Evolutionary conservation across 1,284 basidiomycete species (phyloP), one percentile per base, ranked within the genome.

Genomic region (Tilletia indica): DNA sequence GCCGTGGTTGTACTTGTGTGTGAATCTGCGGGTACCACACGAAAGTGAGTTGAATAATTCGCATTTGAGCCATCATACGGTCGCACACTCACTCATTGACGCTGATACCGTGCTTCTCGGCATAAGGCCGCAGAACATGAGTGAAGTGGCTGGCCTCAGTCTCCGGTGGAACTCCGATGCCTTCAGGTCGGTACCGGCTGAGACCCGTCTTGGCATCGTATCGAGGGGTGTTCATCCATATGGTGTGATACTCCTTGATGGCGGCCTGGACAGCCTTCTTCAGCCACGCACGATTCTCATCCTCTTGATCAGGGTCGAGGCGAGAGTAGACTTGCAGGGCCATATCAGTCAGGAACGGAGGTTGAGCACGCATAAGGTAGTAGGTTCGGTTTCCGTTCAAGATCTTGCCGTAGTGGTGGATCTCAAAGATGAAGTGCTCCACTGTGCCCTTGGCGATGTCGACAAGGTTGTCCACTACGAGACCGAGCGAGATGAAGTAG

Each of bases 121-220:
- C 97, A 83, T 91, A 98, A 4, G 96, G 96, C 84, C 97, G 93
- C 66, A 99, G 89, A 80, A 99, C 91, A 85, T 97, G 93, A 2
- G 94, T 98, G 85, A 99, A 99, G 86, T 99, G 96, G 9, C 92
- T 92, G 2, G 97, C 94, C 85, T 99, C 96, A 0, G 96, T 99
- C 87, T 99, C 96, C 0, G 96, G 97, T 19, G 94, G 95, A 69
- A 99, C 97, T 68, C 96, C 96, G 4, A 93, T 85, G n/a, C 97
- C 96, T 74, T 92, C 92, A 4, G 96, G 96, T 38, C 94, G 90
- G 86, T 91, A 99, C 67, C 96, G 90, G 0, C 94, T 96, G 14
- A 99, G 89, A 48, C 96, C 95, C 4, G 93, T 93, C 86, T 92
- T 93, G 45, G 91, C 90, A 85, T 99, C 94, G 78, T 97, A 91